Conservation (phyloP, 2,329 filamentous ascomycete species). For the Beauveria medogensis region DNA sequence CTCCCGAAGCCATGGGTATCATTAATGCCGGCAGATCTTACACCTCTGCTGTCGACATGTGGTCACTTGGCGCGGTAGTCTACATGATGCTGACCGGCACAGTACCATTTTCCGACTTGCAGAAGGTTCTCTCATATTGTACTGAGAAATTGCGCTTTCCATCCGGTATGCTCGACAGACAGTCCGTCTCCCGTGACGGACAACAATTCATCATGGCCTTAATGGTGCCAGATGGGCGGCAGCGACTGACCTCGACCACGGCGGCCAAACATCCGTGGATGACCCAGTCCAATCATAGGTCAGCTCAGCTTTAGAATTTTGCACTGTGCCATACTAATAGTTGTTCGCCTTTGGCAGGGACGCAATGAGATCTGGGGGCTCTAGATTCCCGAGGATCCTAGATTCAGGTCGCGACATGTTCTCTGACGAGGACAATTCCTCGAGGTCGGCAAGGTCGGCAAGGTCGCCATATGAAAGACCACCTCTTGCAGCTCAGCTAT, state of each 20-base stretch:
- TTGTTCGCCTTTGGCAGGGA: too few species aligned
- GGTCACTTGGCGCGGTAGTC: conserved; percentile 11
- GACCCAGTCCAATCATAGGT: background rate
- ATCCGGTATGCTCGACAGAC: background rate
- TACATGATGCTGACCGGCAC: conserved; percentile 10
- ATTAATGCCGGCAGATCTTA: background rate
- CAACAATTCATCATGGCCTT: background rate
- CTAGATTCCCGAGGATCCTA: too few species aligned
- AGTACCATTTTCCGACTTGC: conserved; percentile 1
- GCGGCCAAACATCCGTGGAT: background rate
- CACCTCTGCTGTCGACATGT: conserved; percentile 10
- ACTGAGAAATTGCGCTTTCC: background rate
- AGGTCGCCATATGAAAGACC: too few species aligned
- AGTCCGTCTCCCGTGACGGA: background rate
- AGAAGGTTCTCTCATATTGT: background rate
- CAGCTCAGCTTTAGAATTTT: too few species aligned
- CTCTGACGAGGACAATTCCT: too few species aligned
- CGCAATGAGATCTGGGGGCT: too few species aligned
- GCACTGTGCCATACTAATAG: background rate
- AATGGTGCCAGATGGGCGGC: background rate
- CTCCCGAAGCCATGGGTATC: conserved; percentile 1
- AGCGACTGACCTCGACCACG: background rate
- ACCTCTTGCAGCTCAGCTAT: too few species aligned
- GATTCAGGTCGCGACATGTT: too few species aligned
- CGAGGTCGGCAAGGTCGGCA: too few species aligned